Base-by-base conservation (phyloP, 306 rosid species). In the Glycine tomentella region DNA sequence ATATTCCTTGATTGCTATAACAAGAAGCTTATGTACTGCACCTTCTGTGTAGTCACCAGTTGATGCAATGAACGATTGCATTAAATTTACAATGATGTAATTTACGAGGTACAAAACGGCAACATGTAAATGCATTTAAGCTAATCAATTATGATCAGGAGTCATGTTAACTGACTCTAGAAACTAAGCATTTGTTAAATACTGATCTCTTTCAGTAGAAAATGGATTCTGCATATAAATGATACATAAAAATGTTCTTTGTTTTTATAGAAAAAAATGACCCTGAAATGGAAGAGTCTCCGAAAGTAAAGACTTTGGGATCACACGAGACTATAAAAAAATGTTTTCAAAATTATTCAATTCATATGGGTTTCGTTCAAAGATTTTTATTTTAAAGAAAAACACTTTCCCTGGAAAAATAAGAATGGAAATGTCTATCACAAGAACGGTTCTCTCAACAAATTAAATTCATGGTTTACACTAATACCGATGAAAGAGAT, bases 21-120 rank as follows among this genome's bases (percentile, higher is more conserved):
- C 53, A 63, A 72, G 66, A 72, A 63, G 40, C 40, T 53, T 72
- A 57, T 72, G 84, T 20, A 49, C 52, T 58, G 62, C 65, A 15
- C 33, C 45, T 74, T 55, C 46, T 62, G 33, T 63, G 13, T 45
- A 53, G 20, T 25, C 31, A 25, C 31, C 31, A 25, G 31, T 25
- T 25, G 31, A 25, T 25, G 33, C 62, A 17, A 57, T 57, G 13
- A 9, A 17, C 8, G 36, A 57, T 17, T 57, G 34, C 63, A n/a
- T 57, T 57, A 3, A 57, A 16, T 25, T 57, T 57, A 17, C 4
- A 7, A 56, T 16, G 16, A 7, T 8, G 63, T 16, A 57, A 16
- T 16, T 7, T 16, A 16, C 31, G 8, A n/a, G 61, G 61, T 15
- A 55, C 61, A 55, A 15, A 55, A n/a, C 10, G 15, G 31, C 31